A percentile compares a stretch with the other conserved stretches of the same genome.
phyloP scores from a whole-genome alignment of 2,329 filamentous ascomycete species.

The Penicillium sp. region DNA sequence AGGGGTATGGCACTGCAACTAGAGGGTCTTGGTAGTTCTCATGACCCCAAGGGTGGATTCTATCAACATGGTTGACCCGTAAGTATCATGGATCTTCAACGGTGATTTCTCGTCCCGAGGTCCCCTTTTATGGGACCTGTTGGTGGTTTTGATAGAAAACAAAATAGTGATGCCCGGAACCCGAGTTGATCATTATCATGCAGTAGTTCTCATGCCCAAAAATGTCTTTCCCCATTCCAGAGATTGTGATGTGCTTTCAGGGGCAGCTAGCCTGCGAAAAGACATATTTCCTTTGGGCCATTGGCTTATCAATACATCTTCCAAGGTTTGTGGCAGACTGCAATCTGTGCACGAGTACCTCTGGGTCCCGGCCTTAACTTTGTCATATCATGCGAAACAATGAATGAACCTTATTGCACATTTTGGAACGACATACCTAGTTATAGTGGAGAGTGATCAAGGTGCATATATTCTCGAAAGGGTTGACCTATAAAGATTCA shows the following conservation, averaged over 20 bases:
- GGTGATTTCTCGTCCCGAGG: background rate
- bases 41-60: background rate
- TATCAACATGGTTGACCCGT: background rate
- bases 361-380: background rate
- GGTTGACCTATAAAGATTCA: background rate
- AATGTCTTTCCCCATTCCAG: background rate
- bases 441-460: background rate
- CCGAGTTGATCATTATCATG: background rate
- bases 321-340: background rate
- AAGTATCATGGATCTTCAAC: background rate
- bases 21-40: background rate
- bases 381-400: background rate
- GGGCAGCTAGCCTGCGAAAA: background rate
- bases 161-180: background rate
- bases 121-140: background rate
- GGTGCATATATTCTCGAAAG: background rate
- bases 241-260: background rate
- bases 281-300: background rate
- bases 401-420: background rate
- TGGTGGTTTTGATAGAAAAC: background rate
- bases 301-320: background rate
- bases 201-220: background rate
- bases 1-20: background rate
- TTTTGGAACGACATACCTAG: background rate
- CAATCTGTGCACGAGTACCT: background rate